phyloP scores from a whole-genome alignment of 352 stramenopile species.

The Elongisporangium prolatum region DNA sequence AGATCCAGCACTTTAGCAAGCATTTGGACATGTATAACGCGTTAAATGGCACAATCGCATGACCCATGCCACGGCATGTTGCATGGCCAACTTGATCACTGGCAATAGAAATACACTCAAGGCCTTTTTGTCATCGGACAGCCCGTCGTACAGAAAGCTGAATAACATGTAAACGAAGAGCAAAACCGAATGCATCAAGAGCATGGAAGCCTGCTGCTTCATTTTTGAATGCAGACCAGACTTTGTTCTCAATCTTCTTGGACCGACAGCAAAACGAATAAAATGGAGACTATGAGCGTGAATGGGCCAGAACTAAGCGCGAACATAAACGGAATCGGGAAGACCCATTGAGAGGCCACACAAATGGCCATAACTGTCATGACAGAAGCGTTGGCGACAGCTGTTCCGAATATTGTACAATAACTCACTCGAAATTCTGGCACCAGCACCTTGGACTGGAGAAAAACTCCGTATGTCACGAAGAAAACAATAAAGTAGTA shows the following conservation, averaged over 20 bases:
- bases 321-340: not conserved
- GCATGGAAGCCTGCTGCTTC: not conserved
- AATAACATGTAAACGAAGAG: not conserved
- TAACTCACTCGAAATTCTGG: not conserved
- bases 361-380: not conserved
- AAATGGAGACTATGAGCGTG: not conserved
- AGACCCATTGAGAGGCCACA: not conserved
- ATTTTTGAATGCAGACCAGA: not conserved
- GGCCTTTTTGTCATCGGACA: not conserved
- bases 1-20: conserved; percentile 17
- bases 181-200: not conserved
- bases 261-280: not conserved
- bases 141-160: not conserved
- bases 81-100: conserved; percentile 18
- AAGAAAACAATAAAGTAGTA: not conserved
- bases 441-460: not conserved
- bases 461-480: not conserved
- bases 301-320: not conserved
- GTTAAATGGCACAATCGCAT: conserved; percentile 18
- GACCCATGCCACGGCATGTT: conserved; percentile 13
- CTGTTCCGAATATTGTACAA: not conserved
- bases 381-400: not conserved
- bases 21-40: conserved; percentile 17
- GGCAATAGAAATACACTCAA: conserved; percentile 17
- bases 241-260: not conserved